These are phyloP conservation scores for Porogramme epimiltina DNA, from an alignment of 1,284 basidiomycete species.

Conservation along the genomic window DNA sequence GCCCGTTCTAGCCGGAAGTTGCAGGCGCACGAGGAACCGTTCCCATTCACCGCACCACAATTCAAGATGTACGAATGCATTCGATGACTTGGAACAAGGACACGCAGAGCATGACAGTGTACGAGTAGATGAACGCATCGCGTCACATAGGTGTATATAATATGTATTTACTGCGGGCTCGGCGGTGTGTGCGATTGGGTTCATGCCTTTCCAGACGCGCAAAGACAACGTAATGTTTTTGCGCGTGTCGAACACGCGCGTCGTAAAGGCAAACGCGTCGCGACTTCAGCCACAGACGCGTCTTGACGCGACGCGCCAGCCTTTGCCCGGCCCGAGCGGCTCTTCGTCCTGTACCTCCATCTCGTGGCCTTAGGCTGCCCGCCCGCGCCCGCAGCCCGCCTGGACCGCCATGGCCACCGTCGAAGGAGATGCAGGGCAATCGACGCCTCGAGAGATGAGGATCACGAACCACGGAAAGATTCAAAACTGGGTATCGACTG, in stretches of 20 bases:
- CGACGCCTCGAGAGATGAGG: slow-evolving; percentile 44
- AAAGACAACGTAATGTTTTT: too few relatives aligned
- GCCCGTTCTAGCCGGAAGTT: slow-evolving; percentile 19
- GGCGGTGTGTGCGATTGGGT: too few relatives aligned
- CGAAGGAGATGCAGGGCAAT: slow-evolving; percentile 7
- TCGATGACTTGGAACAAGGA: too few relatives aligned
- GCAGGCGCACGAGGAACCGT: slow-evolving; percentile 63
- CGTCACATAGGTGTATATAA: too few relatives aligned
- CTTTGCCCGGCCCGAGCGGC: background rate
- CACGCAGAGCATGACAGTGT: too few relatives aligned
- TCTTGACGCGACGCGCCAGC: background rate
- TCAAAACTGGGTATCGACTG: slow-evolving; percentile 59
- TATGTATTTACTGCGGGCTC: too few relatives aligned
- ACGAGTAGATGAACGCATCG: background rate
- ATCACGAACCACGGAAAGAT: slow-evolving; percentile 71
- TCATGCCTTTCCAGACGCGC: too few relatives aligned
- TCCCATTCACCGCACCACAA: slow-evolving; percentile 61
- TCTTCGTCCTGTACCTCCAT: background rate
- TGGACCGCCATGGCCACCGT: background rate
- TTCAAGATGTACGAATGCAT: slow-evolving; percentile 83
- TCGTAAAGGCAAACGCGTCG: too few relatives aligned
- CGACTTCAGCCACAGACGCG: slow-evolving; percentile 4
- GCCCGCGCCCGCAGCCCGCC: background rate
- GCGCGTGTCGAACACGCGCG: too few relatives aligned
- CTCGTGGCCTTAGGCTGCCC: background rate